Evolutionary conservation across 768 basidiomycete genomes (phyloP).

Genomic region (Trametes villosa): DNA sequence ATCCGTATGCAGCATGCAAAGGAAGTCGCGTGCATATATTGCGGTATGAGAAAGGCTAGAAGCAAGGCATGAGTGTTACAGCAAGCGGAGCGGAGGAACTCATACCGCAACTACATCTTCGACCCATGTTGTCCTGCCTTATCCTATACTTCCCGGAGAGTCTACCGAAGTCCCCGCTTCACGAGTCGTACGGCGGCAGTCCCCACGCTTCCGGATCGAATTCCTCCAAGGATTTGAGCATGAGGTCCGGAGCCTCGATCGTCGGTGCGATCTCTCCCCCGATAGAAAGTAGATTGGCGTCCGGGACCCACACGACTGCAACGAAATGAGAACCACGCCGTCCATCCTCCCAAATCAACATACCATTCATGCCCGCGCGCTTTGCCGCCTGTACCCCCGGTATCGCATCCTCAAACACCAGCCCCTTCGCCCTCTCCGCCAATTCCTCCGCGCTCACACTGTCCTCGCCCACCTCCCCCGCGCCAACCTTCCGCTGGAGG

Average conservation of each 20-base stretch:
- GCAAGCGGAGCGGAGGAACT: too few species aligned
- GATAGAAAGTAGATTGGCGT: conserved; percentile 57
- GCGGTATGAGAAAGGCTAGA: too few species aligned
- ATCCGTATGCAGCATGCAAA: too few species aligned
- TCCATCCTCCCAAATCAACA: conserved; percentile 25
- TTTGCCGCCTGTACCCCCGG: conserved; percentile 81
- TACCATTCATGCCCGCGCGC: conserved; percentile 86
- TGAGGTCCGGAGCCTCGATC: conserved; percentile 60
- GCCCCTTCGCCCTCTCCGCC: conserved; percentile 59
- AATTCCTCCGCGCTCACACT: conserved; percentile 40
- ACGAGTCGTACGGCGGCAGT: conserved; percentile 62
- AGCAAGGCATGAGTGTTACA: too few species aligned
- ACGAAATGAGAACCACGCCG: neutral
- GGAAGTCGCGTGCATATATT: too few species aligned
- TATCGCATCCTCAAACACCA: conserved; percentile 85
- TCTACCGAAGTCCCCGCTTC: neutral
- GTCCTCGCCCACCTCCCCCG: conserved; percentile 39
- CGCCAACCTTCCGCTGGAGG: conserved; percentile 60
- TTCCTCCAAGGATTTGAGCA: conserved; percentile 63
- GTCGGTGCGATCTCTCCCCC: conserved; percentile 50
- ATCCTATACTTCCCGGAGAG: neutral
- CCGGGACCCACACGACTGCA: conserved; percentile 86
- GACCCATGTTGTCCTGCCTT: too few species aligned
- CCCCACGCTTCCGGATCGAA: conserved; percentile 88
- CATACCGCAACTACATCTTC: too few species aligned